A percentile compares a stretch with the other conserved stretches of the same genome.
These are phyloP conservation scores for Leishmania braziliensis DNA, from an alignment of 208 protist genomes.

Conservation along the genomic window DNA sequence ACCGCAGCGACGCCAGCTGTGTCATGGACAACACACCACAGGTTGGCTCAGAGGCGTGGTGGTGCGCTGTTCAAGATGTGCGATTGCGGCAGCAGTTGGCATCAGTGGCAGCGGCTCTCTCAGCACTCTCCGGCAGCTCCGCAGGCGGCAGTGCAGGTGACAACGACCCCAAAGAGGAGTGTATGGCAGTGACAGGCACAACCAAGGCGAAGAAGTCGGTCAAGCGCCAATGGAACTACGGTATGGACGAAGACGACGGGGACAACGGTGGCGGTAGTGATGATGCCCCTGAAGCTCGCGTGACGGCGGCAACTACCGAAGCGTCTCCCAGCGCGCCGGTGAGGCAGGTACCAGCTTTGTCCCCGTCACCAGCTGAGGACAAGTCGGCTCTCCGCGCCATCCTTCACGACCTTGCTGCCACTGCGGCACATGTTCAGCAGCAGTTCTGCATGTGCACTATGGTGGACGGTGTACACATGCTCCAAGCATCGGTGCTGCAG, in stretches of 20 bases:
- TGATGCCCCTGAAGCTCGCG: neutral
- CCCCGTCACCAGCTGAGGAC: neutral
- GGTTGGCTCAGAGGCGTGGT: neutral
- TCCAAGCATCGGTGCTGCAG: slow-evolving; percentile 32
- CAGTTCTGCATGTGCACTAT: slow-evolving; percentile 28
- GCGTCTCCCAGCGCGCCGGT: neutral
- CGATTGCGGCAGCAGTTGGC: slow-evolving; percentile 1
- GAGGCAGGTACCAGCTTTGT: neutral
- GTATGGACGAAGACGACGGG: slow-evolving; percentile 58
- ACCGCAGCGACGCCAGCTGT: neutral
- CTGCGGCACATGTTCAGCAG: slow-evolving; percentile 10
- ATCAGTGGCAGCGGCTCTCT: neutral
- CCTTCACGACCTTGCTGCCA: slow-evolving; percentile 18
- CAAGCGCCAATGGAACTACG: slow-evolving; percentile 44
- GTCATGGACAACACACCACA: neutral
- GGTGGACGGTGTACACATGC: slow-evolving; percentile 40
- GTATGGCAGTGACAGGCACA: neutral
- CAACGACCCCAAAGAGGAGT: neutral
- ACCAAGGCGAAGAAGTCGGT: neutral
- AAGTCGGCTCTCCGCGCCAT: neutral
- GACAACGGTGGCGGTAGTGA: neutral
- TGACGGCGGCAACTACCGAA: neutral
- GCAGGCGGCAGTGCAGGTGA: neutral
- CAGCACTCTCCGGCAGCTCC: neutral
- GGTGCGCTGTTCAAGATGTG: slow-evolving; percentile 14